Evolutionary conservation across 305 asterid species (phyloP).

Genomic region (Fraxinus sp.): DNA sequence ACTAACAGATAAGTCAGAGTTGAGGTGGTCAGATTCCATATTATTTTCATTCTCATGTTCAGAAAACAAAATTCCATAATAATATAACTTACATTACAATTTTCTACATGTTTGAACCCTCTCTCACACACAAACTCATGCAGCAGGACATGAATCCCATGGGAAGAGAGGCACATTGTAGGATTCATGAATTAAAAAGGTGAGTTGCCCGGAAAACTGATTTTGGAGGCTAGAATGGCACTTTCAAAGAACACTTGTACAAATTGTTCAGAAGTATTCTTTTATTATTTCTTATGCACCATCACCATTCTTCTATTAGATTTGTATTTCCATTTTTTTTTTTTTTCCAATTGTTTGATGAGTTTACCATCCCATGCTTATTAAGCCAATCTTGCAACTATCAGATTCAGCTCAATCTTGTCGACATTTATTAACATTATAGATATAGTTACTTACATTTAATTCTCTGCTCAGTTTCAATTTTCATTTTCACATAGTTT

Average conservation of each 20-base stretch:
- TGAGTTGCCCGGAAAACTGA: background rate
- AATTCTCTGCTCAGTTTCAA: background rate
- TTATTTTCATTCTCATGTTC: conserved; percentile 8
- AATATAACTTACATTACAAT: background rate
- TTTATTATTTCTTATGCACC: background rate
- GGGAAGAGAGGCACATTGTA: background rate
- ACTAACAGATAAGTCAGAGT: conserved; percentile 16
- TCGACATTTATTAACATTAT: background rate
- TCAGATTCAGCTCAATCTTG: background rate
- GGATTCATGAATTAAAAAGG: background rate
- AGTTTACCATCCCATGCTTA: background rate
- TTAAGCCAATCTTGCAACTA: conserved; percentile 5
- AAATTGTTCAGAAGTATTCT: conserved; percentile 2
- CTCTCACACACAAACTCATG: background rate
- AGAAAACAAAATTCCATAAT: background rate
- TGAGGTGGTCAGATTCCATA: conserved; percentile 1
- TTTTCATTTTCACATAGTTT: background rate
- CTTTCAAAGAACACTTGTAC: background rate
- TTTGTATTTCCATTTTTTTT: background rate
- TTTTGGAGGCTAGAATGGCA: background rate
- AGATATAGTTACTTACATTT: conserved; percentile 1
- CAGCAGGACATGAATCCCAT: background rate
- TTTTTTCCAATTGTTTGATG: background rate
- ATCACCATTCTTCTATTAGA: background rate
- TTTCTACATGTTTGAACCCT: background rate